Evolutionary conservation across 139 green algal species (phyloP), one percentile per base, ranked within the genome.

Genomic region (Edaphochlamys debaryana): DNA sequence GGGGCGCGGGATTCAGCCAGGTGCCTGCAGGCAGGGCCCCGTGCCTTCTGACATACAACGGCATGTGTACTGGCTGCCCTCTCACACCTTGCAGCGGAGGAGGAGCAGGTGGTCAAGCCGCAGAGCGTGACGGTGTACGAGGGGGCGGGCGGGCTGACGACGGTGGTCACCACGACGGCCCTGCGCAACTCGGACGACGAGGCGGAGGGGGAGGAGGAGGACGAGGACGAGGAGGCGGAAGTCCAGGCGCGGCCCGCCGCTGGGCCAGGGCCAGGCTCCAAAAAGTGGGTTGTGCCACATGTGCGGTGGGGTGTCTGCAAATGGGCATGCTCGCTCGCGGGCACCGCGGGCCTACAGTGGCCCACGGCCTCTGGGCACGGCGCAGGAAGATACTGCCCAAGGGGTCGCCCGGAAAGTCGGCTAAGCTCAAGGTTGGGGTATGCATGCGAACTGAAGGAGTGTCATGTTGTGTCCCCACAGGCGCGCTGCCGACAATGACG

Each of bases 71-170:
- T 25, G 4, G 13, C 52, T 62, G 52, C 52, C 52, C 19, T n/a
- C n/a, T n/a, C n/a, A n/a, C n/a, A n/a, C n/a, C n/a, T n/a, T n/a
- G n/a, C n/a, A n/a, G 19, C 13, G 6, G 15, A 62, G 15, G 15
- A 6, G 52, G 15, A 30, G 52, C 3, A 62, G 15, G 15, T 6
- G 19, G 15, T 62, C 17, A 15, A 6, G 23, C 36, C 30, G 23
- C 60, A 80, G 6, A 48, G 82, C 13, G 85, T 90, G 25, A 87
- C 76, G 41, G 87, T 92, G 69, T 94, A 86, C 41, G 34, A 86
- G 50, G 73, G 50, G 17, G 78, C 84, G 0, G 67, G 67, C 52
- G 76, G 76, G 2, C 30, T 85, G 27, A 93, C 85, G 29, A 93
- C 89, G 23, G 89, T 85, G 13, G 85, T 93, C 4, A 85, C 79